Conservation (phyloP, 2,329 filamentous ascomycete genomes). For the Fusarium albosuccineum region DNA sequence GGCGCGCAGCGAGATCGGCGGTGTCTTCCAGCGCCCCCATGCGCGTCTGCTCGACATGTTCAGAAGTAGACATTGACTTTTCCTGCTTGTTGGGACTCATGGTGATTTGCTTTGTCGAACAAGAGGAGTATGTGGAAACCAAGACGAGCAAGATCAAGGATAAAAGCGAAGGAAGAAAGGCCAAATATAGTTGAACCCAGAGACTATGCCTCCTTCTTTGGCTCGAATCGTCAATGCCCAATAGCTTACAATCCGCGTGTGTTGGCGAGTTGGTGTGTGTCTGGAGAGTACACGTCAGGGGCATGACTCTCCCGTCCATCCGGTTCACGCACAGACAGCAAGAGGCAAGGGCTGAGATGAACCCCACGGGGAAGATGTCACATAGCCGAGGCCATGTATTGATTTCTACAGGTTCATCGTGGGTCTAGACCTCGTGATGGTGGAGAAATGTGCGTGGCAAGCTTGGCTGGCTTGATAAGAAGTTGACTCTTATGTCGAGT, state of each 20-base stretch:
- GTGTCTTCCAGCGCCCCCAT: neutral
- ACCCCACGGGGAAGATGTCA: constrained; percentile 12
- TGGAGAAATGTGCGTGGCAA: neutral
- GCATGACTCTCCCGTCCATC: neutral
- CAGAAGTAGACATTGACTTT: constrained; percentile 5
- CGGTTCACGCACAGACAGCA: neutral
- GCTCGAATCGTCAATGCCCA: neutral
- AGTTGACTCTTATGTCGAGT: constrained; percentile 13
- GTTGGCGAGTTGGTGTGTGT: neutral
- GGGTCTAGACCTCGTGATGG: neutral
- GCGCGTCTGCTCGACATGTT: constrained; percentile 11
- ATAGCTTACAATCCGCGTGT: neutral
- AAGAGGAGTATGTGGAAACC: neutral
- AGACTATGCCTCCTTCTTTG: neutral
- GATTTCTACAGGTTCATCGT: neutral
- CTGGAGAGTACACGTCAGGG: neutral
- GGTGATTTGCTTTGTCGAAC: neutral
- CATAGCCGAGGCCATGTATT: neutral
- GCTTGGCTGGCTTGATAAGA: neutral
- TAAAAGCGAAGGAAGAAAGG: neutral
- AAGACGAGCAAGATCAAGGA: neutral
- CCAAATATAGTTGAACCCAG: neutral
- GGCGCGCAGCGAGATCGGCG: constrained; percentile 5
- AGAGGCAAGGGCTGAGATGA: neutral
- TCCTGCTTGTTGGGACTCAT: constrained; percentile 9